These are phyloP conservation scores for Cystofilobasidium bisporidii DNA, from an alignment of 768 basidiomycete genomes.

Conservation along the genomic window DNA sequence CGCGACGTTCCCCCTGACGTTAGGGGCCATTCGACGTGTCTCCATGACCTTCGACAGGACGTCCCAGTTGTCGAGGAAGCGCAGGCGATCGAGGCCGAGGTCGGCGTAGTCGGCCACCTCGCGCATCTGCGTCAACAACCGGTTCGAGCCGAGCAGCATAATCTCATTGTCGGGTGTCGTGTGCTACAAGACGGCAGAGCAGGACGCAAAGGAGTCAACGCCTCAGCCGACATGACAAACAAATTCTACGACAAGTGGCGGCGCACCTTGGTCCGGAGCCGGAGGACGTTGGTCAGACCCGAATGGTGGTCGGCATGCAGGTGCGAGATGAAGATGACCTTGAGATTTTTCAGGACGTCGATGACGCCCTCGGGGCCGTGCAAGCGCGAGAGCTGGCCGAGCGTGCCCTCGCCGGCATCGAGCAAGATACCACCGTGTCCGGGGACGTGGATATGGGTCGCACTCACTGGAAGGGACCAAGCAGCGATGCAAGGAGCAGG, in stretches of 20 bases:
- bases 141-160: slow-evolving; percentile 50
- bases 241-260: slow-evolving; percentile 29
- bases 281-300: slow-evolving; percentile 64
- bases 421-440: slow-evolving; percentile 63
- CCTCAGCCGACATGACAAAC: slow-evolving; percentile 1
- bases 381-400: slow-evolving; percentile 72
- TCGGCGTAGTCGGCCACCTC: slow-evolving; percentile 66
- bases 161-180: slow-evolving; percentile 45
- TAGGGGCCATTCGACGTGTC: too few relatives aligned
- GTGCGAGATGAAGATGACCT: slow-evolving; percentile 78
- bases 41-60: background rate
- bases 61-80: slow-evolving; percentile 11
- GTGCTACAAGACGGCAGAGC: background rate
- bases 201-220: background rate
- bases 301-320: slow-evolving; percentile 88
- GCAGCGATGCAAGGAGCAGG: slow-evolving; percentile 5
- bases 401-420: slow-evolving; percentile 85
- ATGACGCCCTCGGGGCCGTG: slow-evolving; percentile 50
- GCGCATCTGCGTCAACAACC: slow-evolving; percentile 53
- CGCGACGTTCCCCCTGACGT: background rate
- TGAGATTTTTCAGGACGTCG: slow-evolving; percentile 54
- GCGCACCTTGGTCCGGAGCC: slow-evolving; percentile 57
- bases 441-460: slow-evolving; percentile 68
- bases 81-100: slow-evolving; percentile 48
- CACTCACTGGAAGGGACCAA: slow-evolving; percentile 51